Percentiles rank a stretch among this genome's conserved stretches.
phyloP scores from a whole-genome alignment of 2,329 filamentous ascomycete genomes.

The Fusarium albidum region DNA sequence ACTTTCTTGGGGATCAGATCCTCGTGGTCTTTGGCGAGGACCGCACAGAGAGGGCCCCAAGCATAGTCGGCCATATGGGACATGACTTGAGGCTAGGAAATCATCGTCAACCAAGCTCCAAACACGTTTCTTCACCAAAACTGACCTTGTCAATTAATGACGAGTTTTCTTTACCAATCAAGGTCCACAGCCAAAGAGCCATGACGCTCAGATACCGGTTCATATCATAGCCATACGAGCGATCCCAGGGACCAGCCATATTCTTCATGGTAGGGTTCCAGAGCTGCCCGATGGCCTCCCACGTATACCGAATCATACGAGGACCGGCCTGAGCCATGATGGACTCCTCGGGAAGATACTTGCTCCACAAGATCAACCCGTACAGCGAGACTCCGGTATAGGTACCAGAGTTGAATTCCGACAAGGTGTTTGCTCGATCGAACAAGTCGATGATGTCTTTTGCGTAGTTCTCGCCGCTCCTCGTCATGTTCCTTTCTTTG shows the following conservation, averaged over 20 bases:
- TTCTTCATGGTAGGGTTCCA: conserved; percentile 68
- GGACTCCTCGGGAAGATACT: conserved; percentile 63
- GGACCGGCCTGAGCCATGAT: conserved; percentile 61
- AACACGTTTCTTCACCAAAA: too few relatives aligned
- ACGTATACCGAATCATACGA: conserved; percentile 62
- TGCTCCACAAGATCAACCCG: conserved; percentile 65
- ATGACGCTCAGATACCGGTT: conserved; percentile 67
- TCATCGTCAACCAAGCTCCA: background rate
- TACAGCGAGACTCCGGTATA: conserved; percentile 70
- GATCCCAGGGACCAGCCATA: conserved; percentile 71
- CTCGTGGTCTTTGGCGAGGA: conserved; percentile 59
- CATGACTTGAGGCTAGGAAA: conserved; percentile 60
- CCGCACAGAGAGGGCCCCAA: conserved; percentile 63
- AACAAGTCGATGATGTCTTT: conserved; percentile 65
- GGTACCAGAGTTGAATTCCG: conserved; percentile 69
- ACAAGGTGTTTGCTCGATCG: conserved; percentile 62
- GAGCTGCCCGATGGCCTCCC: conserved; percentile 59
- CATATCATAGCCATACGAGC: conserved; percentile 71
- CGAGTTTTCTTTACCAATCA: conserved; percentile 58
- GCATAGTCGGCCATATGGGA: conserved; percentile 67
- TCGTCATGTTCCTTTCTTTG: conserved; percentile 66
- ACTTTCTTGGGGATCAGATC: conserved; percentile 54
- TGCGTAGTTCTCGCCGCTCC: conserved; percentile 63
- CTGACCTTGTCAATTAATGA: conserved; percentile 46
- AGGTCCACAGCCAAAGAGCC: conserved; percentile 65